A percentile compares a stretch with the other conserved stretches of the same genome.
These are phyloP conservation scores for Phytophthora meadii DNA, from an alignment of 352 stramenopile genomes.

Conservation along the genomic window DNA sequence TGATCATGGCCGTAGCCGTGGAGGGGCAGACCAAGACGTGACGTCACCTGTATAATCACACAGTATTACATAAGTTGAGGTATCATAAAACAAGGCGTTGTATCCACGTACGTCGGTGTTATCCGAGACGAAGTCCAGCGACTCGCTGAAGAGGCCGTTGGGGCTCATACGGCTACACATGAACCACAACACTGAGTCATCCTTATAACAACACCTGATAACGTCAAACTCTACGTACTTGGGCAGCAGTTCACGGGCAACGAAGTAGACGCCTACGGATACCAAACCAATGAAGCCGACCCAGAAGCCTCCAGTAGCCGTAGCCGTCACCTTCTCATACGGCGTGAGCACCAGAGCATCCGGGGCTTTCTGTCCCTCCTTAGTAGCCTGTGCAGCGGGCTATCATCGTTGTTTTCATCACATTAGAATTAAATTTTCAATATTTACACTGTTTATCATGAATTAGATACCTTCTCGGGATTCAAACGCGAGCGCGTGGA, in stretches of 20 bases:
- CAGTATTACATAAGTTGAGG: constrained; percentile 7
- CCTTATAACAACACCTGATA: neutral
- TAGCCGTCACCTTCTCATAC: constrained; percentile 94
- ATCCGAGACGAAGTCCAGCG: constrained; percentile 73
- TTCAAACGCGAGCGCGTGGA: constrained; percentile 56
- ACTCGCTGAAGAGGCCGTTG: constrained; percentile 84
- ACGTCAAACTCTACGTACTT: constrained; percentile 59
- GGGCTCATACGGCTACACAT: constrained; percentile 79
- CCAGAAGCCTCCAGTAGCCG: constrained; percentile 90
- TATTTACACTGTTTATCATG: neutral
- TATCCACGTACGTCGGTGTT: constrained; percentile 65
- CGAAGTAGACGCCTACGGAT: constrained; percentile 92
- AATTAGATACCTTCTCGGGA: constrained; percentile 59
- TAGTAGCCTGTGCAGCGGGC: constrained; percentile 41
- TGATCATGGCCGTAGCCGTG: constrained; percentile 96
- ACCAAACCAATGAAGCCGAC: constrained; percentile 85
- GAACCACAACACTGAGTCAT: constrained; percentile 15
- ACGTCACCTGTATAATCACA: constrained; percentile 58
- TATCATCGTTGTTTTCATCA: constrained; percentile 15
- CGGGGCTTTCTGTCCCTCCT: constrained; percentile 61
- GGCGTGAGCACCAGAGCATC: constrained; percentile 92
- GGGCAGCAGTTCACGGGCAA: constrained; percentile 91
- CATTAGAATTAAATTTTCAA: constrained; percentile 9
- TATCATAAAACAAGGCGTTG: neutral
- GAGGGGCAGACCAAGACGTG: constrained; percentile 88